Conservation (phyloP, 2,329 filamentous ascomycete genomes). For the Trichoderma oligosporum region DNA sequence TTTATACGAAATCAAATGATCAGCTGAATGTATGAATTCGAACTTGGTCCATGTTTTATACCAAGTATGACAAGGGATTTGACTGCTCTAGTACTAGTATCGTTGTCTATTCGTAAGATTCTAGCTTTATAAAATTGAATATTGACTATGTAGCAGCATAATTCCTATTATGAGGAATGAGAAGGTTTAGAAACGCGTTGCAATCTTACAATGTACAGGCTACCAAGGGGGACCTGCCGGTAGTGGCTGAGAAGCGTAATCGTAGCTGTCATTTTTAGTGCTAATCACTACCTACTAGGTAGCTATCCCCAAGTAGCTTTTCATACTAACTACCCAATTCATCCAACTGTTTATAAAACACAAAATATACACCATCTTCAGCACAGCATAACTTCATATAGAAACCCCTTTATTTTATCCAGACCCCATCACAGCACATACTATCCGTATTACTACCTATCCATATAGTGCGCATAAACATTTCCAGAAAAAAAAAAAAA, state of each 20-base stretch:
- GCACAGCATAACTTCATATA: neutral
- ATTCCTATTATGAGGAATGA: no score
- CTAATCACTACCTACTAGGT: neutral
- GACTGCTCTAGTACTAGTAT: neutral
- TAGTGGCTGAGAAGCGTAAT: no score
- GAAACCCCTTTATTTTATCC: neutral
- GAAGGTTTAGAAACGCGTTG: no score
- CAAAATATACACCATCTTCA: neutral
- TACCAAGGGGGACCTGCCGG: no score
- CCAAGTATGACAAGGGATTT: neutral
- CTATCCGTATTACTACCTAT: neutral
- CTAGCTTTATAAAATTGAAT: no score
- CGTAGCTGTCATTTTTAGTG: conserved; percentile 1
- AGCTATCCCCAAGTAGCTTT: neutral
- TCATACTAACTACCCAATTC: neutral
- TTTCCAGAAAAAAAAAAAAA: neutral
- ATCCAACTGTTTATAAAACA: neutral
- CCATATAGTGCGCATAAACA: neutral
- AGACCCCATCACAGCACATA: neutral
- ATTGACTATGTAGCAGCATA: no score
- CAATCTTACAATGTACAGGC: no score
- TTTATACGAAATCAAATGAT: neutral
- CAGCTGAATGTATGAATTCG: conserved; percentile 5
- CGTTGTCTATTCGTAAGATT: no score
- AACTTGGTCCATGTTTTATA: neutral